phyloP scores from a whole-genome alignment of 1,139 yeast genomes.

The Suhomyces bokatorum region DNA sequence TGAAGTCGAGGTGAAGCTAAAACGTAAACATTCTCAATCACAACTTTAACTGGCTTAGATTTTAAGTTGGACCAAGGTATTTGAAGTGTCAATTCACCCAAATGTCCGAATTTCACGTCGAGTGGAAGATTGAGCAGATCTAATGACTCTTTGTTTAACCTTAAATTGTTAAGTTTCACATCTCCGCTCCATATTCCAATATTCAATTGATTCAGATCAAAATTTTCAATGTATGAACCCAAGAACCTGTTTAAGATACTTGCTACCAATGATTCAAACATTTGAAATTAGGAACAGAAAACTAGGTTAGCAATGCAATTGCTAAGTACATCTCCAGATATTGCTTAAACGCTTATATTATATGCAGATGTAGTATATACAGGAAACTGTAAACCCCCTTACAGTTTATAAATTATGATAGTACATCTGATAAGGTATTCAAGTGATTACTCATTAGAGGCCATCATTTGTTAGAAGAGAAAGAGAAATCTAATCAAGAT shows the following conservation, averaged over 20 bases:
- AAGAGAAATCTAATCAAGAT: no score
- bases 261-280: slow-evolving; percentile 62
- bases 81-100: slow-evolving; percentile 85
- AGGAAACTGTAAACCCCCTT: background rate
- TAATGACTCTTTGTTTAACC: slow-evolving; percentile 77
- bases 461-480: no score
- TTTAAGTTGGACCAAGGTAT: slow-evolving; percentile 97
- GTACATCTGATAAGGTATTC: background rate
- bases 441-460: background rate
- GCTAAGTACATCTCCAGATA: no score
- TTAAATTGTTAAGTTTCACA: slow-evolving; percentile 76
- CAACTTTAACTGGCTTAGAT: slow-evolving; percentile 86
- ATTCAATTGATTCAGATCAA: slow-evolving; percentile 90
- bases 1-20: slow-evolving; percentile 71
- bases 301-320: no score
- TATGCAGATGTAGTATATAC: background rate
- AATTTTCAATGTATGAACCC: slow-evolving; percentile 85
- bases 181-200: slow-evolving; percentile 99
- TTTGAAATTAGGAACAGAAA: slow-evolving; percentile 16
- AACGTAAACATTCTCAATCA: slow-evolving; percentile 85
- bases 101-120: slow-evolving; percentile 86
- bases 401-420: background rate
- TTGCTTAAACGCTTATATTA: background rate
- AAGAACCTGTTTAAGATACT: slow-evolving; percentile 52
- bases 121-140: slow-evolving; percentile 84